Percentiles rank a stretch among this genome's conserved stretches.
These are phyloP conservation scores for Eimeria zaria DNA, from an alignment of 169 alveolate species.

Conservation along the genomic window DNA sequence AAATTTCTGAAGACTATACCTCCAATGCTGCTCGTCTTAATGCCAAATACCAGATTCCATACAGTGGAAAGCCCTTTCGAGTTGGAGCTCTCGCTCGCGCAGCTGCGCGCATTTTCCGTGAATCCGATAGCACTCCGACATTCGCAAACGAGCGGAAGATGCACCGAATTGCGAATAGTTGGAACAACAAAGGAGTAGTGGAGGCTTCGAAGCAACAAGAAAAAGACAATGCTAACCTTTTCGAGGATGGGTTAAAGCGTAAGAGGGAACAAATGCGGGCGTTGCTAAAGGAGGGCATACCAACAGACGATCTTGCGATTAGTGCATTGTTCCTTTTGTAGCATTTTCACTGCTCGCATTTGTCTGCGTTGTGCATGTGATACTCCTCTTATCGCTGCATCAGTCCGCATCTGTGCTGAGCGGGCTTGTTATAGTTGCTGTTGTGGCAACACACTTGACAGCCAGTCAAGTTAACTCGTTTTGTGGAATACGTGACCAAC, in stretches of 20 bases:
- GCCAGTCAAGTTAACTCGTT: neutral
- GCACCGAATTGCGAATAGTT: neutral
- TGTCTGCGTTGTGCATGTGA: neutral
- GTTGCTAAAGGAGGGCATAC: neutral
- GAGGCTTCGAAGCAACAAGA: neutral
- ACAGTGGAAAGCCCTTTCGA: neutral
- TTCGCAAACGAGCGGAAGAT: conserved; percentile 1
- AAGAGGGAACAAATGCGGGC: conserved; percentile 1
- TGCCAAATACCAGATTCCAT: neutral
- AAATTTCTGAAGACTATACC: neutral
- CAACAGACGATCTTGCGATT: neutral
- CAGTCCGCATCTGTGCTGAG: too few species aligned
- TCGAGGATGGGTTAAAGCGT: neutral
- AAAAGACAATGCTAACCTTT: neutral
- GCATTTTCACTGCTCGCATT: neutral
- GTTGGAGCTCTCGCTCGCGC: neutral
- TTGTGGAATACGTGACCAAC: neutral
- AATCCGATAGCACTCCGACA: neutral
- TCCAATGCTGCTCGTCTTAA: neutral
- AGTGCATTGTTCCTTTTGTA: neutral
- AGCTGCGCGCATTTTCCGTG: neutral
- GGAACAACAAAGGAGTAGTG: neutral
- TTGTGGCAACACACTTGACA: neutral
- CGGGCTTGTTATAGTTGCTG: neutral
- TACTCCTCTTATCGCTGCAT: neutral